Conservation (phyloP, 2,329 filamentous ascomycete species). For the Drechslera avenae region DNA sequence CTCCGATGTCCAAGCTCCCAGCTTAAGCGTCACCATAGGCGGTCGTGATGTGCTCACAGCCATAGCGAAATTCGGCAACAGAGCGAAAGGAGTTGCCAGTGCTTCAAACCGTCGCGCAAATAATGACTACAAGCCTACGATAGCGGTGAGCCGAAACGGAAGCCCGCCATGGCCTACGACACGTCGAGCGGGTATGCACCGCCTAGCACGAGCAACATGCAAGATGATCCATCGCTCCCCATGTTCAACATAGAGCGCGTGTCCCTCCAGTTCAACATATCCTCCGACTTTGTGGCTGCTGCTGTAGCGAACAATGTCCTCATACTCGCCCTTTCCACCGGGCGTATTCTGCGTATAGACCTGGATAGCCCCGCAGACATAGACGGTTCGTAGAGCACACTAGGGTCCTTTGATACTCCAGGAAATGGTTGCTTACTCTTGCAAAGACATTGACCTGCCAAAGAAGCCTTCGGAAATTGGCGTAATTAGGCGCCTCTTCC, state of each 20-base stretch:
- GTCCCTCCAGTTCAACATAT: slow-evolving; percentile 90
- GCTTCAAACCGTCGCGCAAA: slow-evolving; percentile 14
- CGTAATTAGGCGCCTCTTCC: slow-evolving; percentile 92
- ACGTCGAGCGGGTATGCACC: slow-evolving; percentile 73
- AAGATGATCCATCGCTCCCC: slow-evolving; percentile 68
- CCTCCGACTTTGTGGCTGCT: slow-evolving; percentile 92
- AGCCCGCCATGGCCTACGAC: slow-evolving; percentile 68
- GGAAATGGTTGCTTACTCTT: slow-evolving; percentile 16
- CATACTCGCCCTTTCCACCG: slow-evolving; percentile 87
- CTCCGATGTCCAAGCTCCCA: slow-evolving; percentile 15
- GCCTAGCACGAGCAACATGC: slow-evolving; percentile 66
- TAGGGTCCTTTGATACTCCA: background rate
- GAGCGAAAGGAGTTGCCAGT: slow-evolving; percentile 1
- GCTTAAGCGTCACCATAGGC: slow-evolving; percentile 7
- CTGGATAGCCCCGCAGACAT: slow-evolving; percentile 93
- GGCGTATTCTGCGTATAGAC: slow-evolving; percentile 91
- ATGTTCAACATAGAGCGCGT: slow-evolving; percentile 96
- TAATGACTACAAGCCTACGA: slow-evolving; percentile 19
- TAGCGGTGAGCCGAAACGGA: slow-evolving; percentile 16
- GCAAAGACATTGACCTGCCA: slow-evolving; percentile 88
- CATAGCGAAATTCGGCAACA: slow-evolving; percentile 6
- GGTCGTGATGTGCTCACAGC: slow-evolving; percentile 6
- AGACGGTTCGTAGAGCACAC: slow-evolving; percentile 58
- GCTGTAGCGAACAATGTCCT: slow-evolving; percentile 98
- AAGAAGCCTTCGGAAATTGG: slow-evolving; percentile 91